A percentile compares a stretch with the other conserved stretches of the same genome.
These are phyloP conservation scores for Pseudogymnoascus sp. DNA, from an alignment of 2,329 filamentous ascomycete genomes.

Conservation along the genomic window DNA sequence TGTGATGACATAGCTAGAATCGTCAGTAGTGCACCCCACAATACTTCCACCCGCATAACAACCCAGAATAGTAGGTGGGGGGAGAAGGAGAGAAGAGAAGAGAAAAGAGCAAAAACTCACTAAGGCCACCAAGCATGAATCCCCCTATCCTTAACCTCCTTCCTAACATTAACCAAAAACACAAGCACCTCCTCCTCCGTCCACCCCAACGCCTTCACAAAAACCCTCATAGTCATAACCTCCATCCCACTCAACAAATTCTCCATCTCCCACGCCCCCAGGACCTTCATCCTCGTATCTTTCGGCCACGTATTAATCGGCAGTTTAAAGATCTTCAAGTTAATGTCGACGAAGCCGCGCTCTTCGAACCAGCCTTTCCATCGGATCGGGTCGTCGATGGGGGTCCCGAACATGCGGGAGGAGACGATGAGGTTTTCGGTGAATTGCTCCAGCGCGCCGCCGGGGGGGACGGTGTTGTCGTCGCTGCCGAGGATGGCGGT, in stretches of 20 bases:
- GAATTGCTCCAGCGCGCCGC: neutral
- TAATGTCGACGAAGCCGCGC: neutral
- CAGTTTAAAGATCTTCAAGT: constrained; percentile 21
- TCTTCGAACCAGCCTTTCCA: neutral
- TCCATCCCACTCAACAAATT: constrained; percentile 27
- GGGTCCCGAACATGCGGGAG: neutral
- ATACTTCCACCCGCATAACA: too few relatives aligned
- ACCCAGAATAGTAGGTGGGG: too few relatives aligned
- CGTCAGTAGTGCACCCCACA: neutral
- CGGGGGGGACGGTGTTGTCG: neutral
- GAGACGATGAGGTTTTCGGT: neutral
- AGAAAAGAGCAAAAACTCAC: constrained; percentile 12
- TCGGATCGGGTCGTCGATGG: neutral
- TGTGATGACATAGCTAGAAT: neutral
- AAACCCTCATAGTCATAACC: constrained; percentile 31
- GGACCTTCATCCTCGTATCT: constrained; percentile 10
- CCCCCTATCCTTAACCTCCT: constrained; percentile 27
- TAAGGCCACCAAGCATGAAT: constrained; percentile 11
- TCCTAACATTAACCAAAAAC: constrained; percentile 30
- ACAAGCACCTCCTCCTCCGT: constrained; percentile 28
- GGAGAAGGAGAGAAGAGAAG: neutral
- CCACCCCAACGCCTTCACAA: constrained; percentile 31
- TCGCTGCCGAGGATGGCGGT: constrained; percentile 10
- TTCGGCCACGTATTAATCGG: constrained; percentile 14
- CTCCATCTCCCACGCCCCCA: constrained; percentile 15